A percentile compares a stretch with the other conserved stretches of the same genome.
Evolutionary conservation across 2,329 filamentous ascomycete species (phyloP).

Genomic region (Zasmidium angulare): DNA sequence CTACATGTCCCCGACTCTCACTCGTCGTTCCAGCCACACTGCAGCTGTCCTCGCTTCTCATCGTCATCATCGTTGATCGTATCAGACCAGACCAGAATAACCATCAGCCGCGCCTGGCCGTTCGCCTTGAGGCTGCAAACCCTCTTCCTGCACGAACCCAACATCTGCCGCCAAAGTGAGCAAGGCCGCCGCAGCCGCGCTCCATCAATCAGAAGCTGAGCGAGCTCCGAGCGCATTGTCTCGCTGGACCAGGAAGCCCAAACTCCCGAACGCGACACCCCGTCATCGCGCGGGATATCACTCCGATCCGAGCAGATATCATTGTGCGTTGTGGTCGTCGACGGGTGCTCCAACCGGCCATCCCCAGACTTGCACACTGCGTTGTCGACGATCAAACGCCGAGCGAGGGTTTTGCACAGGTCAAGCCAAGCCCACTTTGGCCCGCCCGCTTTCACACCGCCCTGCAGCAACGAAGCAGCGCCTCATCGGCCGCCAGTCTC

Average conservation of each 20-base stretch:
- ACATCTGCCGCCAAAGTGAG: conserved; percentile 1
- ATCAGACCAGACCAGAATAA: too few species aligned
- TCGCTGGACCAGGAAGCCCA: conserved; percentile 7
- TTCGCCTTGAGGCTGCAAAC: conserved; percentile 10
- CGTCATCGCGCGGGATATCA: neutral
- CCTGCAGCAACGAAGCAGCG: neutral
- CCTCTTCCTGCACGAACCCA: conserved; percentile 16
- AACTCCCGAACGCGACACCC: neutral
- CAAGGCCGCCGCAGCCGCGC: conserved; percentile 18
- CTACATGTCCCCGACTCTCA: neutral
- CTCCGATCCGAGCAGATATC: too few species aligned
- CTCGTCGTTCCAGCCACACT: neutral
- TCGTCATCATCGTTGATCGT: neutral
- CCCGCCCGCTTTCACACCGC: neutral
- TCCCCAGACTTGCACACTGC: too few species aligned
- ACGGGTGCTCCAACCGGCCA: too few species aligned
- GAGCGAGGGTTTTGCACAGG: too few species aligned
- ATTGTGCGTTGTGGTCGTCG: too few species aligned
- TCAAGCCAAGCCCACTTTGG: neutral
- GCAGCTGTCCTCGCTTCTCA: neutral
- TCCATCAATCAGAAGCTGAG: conserved; percentile 11
- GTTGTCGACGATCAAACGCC: neutral
- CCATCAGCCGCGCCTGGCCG: conserved; percentile 1
- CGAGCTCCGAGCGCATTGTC: conserved; percentile 10
- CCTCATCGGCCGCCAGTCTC: neutral